Conservation (phyloP, 2,329 filamentous ascomycete species). For the Endoconidiophora laricicola region DNA sequence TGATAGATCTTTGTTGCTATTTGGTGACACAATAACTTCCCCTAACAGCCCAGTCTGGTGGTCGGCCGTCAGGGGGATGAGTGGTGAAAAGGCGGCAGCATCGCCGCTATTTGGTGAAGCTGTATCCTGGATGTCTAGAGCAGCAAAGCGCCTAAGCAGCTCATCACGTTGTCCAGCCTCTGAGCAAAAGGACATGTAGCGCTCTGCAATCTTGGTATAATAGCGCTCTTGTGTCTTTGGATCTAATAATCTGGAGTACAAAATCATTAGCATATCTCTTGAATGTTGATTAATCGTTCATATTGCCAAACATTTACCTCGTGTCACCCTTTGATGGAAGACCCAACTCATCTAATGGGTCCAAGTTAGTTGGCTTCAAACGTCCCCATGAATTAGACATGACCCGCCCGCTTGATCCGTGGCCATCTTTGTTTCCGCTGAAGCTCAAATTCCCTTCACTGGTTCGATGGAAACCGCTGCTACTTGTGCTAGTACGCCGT, state of each 20-base stretch:
- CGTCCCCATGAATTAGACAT: constrained; percentile 47
- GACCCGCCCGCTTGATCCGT: constrained; percentile 11
- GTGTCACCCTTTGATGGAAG: constrained; percentile 83
- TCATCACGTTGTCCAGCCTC: constrained; percentile 53
- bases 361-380: constrained; percentile 55
- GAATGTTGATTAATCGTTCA: neutral
- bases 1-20: constrained; percentile 41
- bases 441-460: neutral
- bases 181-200: constrained; percentile 81
- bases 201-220: constrained; percentile 72
- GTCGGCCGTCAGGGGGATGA: constrained; percentile 6
- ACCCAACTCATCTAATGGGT: constrained; percentile 67
- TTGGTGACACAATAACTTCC: constrained; percentile 12
- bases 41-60: neutral
- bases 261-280: neutral
- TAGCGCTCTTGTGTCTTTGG: constrained; percentile 67
- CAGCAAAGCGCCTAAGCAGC: constrained; percentile 58
- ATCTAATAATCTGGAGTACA: constrained; percentile 43
- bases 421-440: neutral
- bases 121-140: constrained; percentile 26
- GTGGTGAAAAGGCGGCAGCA: neutral
- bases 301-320: constrained; percentile 34
- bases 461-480: neutral
- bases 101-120: neutral
- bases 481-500: neutral